Percentiles rank a stretch among this genome's conserved stretches.
These are phyloP conservation scores for Aureobasidium sp. DNA, from an alignment of 2,329 filamentous ascomycete species.

Conservation along the genomic window DNA sequence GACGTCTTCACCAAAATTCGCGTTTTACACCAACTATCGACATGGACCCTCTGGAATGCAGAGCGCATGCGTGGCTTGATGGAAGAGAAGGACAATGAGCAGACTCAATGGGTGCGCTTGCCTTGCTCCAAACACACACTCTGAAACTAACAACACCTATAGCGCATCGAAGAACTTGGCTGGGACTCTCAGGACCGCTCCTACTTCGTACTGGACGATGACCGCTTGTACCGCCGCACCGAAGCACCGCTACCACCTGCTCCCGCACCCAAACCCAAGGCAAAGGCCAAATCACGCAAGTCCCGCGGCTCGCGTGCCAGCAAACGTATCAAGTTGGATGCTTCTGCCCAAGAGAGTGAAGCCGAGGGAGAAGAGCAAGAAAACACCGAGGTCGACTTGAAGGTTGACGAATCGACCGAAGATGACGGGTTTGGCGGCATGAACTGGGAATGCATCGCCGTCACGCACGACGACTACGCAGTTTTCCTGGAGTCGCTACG, in stretches of 20 bases:
- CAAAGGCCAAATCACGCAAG: constrained; percentile 44
- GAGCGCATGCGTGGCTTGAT: constrained; percentile 82
- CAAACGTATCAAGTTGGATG: constrained; percentile 59
- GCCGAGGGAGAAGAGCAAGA: constrained; percentile 34
- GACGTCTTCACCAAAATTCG: constrained; percentile 74
- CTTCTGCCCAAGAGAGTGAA: constrained; percentile 36
- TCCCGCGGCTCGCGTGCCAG: constrained; percentile 52
- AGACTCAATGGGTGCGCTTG: constrained; percentile 69
- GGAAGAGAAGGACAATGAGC: constrained; percentile 72
- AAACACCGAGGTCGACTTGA: constrained; percentile 20
- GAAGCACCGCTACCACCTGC: constrained; percentile 57
- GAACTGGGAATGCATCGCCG: constrained; percentile 85
- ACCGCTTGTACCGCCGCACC: constrained; percentile 82
- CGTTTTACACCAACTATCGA: constrained; percentile 79
- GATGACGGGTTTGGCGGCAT: constrained; percentile 58
- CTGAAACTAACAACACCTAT: constrained; percentile 19
- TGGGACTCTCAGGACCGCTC: constrained; percentile 82
- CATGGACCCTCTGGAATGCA: constrained; percentile 81
- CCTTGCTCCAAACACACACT: neutral
- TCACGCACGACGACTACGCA: constrained; percentile 70
- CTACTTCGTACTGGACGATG: constrained; percentile 89
- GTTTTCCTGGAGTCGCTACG: constrained; percentile 61
- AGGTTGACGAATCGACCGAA: constrained; percentile 27
- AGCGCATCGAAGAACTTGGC: constrained; percentile 70
- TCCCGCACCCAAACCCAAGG: constrained; percentile 45